Base-by-base conservation (phyloP, 2,329 filamentous ascomycete species). In the Diaporthe ampelina region DNA sequence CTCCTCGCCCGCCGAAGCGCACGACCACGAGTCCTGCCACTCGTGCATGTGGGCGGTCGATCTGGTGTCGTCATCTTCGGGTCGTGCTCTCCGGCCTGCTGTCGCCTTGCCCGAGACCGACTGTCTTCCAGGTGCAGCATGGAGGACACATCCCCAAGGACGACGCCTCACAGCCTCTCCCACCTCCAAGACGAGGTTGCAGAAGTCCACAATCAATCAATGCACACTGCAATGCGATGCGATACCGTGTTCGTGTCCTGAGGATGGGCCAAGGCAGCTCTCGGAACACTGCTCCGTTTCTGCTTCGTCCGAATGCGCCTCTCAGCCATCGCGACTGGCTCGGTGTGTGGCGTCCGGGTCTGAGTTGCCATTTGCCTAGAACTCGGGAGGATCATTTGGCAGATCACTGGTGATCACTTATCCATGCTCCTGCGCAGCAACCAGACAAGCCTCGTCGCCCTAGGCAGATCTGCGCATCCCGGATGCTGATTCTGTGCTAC, bases 241-340 rank as follows among this genome's bases (percentile, higher is more conserved):
- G 9, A 58, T 37, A 7, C 32, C 48, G 63, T 54, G 63, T 68
- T 40, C 48, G 50, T 32, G 70, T 63, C 24, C 37, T 63, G 45
- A 40, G 45, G 21, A 73, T 15, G 29, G 54, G 67, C 50, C 58
- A 43, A 45, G 65, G 48, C 65, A 29, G 37, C 29, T 58, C 65
- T 37, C 61, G 56, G 56, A 50, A 52, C 73, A 54, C 17, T n/a
- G 24, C 24, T 21, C 56, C 5, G 74, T 74, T 70, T 67, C 58
- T 75, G 24, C 58, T 74, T 75, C 74, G 59, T 74, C 74, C 54
- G 58, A 74, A 71, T 40, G 17, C 17, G 8, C 26, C 24, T 32
- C 29, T 1, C 10, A 50, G 48, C n/a, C 58, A 68, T 50, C 59
- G 72, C 74, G 71, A 73, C 71, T 70, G 65, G 71, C 45, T 71